Conservation (phyloP, 495 filamentous ascomycete species). For the Thermothielavioides terrestris region DNA sequence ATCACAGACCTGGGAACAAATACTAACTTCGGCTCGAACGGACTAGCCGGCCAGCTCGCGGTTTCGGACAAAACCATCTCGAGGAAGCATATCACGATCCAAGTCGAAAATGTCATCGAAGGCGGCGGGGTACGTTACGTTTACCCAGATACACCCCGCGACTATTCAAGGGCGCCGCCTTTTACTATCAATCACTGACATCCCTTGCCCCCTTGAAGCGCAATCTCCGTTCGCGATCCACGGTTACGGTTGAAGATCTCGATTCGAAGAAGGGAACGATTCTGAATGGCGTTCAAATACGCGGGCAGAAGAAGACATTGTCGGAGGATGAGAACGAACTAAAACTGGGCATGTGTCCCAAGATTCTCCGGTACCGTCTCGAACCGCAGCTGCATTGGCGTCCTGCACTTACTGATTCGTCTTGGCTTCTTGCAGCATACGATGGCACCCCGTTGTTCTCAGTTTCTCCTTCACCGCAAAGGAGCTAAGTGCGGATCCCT, state of each 20-base stretch:
- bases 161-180: no score
- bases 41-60: constrained; percentile 44
- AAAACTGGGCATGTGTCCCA: constrained; percentile 54
- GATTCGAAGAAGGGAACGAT: constrained; percentile 71
- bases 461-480: constrained; percentile 76
- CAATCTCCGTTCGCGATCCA: constrained; percentile 53
- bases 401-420: constrained; percentile 2
- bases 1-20: no score
- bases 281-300: constrained; percentile 62
- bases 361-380: constrained; percentile 48
- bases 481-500: constrained; percentile 60
- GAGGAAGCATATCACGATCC: constrained; percentile 77
- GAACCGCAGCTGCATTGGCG: no score
- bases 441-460: constrained; percentile 72
- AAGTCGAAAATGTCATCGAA: constrained; percentile 54
- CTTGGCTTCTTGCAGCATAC: constrained; percentile 43
- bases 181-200: constrained; percentile 1
- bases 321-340: constrained; percentile 53
- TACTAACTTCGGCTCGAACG: constrained; percentile 9
- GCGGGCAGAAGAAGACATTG: constrained; percentile 45
- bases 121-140: constrained; percentile 65
- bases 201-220: constrained; percentile 33
- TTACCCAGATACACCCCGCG: no score
- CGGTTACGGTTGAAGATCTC: constrained; percentile 57
- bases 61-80: constrained; percentile 73